A percentile compares a stretch with the other conserved stretches of the same genome.
Conservation (phyloP, 345 rosid genomes). For the Pugionium cornutum region DNA sequence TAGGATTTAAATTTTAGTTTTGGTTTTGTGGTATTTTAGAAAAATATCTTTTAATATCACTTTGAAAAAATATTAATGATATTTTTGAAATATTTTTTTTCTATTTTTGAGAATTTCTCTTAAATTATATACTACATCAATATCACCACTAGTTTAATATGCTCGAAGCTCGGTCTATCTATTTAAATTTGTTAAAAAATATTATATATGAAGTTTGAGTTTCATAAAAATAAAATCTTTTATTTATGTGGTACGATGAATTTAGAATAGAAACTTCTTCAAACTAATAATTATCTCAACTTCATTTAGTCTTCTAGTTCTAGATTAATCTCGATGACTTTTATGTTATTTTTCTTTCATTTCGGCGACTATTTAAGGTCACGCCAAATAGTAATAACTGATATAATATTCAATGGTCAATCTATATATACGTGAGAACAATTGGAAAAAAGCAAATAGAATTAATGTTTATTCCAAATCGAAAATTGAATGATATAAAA, state of each 20-base stretch:
- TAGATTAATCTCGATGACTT: constrained; percentile 10
- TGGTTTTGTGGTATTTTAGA: too few relatives aligned
- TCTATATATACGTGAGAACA: constrained; percentile 23
- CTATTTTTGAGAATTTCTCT: too few relatives aligned
- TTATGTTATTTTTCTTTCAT: not conserved
- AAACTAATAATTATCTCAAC: not conserved
- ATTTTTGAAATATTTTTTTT: too few relatives aligned
- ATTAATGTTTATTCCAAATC: constrained; percentile 15
- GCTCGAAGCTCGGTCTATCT: not conserved
- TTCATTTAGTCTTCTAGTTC: constrained; percentile 25
- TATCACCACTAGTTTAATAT: not conserved
- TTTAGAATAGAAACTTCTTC: constrained; percentile 18
- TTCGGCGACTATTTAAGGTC: not conserved
- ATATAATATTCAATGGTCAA: constrained; percentile 27
- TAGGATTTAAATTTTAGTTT: too few relatives aligned
- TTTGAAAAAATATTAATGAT: too few relatives aligned
- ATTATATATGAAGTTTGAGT: not conserved
- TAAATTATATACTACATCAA: too few relatives aligned
- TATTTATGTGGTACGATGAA: constrained; percentile 14
- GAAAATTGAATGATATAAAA: constrained; percentile 25
- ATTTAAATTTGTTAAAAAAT: not conserved
- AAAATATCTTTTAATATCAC: too few relatives aligned
- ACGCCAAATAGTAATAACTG: constrained; percentile 11
- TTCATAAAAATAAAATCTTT: not conserved
- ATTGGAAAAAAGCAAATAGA: constrained; percentile 20